Evolutionary conservation across 1,284 basidiomycete species (phyloP).

Genomic region (Trichosporon asahii): DNA sequence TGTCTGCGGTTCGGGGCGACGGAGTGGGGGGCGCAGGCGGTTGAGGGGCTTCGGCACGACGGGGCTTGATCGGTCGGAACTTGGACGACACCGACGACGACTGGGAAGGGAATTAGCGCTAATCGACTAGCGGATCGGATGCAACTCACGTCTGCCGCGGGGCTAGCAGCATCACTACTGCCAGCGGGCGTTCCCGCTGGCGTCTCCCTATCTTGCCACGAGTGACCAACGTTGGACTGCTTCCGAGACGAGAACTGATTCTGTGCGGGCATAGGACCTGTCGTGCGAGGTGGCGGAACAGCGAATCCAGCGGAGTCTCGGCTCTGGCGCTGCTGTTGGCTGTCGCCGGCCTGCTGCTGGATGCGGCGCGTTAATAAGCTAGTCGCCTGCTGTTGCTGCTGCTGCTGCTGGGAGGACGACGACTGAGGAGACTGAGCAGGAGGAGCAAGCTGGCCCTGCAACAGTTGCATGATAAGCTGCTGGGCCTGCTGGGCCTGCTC

Average conservation of each 20-base stretch:
- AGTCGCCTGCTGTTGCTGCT: constrained; percentile 8
- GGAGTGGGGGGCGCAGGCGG: constrained; percentile 21
- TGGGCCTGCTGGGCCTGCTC: constrained; percentile 19
- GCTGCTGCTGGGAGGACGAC: constrained; percentile 11
- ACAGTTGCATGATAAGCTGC: constrained; percentile 16
- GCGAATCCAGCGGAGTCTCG: background rate
- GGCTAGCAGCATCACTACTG: constrained; percentile 6
- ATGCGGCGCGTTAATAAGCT: constrained; percentile 39
- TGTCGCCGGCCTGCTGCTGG: constrained; percentile 29
- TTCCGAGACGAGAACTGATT: background rate
- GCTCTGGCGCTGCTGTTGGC: constrained; percentile 8
- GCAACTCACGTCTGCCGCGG: constrained; percentile 1
- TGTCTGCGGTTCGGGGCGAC: constrained; percentile 17
- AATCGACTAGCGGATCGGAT: background rate
- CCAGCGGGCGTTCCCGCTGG: background rate
- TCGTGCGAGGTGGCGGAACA: background rate
- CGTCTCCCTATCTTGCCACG: background rate
- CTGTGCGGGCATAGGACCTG: background rate
- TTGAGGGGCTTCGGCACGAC: constrained; percentile 26
- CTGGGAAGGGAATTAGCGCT: constrained; percentile 14
- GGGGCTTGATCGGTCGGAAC: constrained; percentile 29
- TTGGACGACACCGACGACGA: constrained; percentile 13
- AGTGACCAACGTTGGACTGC: background rate
- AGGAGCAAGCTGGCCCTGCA: constrained; percentile 9
- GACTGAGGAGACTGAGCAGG: background rate